Evolutionary conservation across 768 basidiomycete genomes (phyloP).

Genomic region (Lentinula sp.): DNA sequence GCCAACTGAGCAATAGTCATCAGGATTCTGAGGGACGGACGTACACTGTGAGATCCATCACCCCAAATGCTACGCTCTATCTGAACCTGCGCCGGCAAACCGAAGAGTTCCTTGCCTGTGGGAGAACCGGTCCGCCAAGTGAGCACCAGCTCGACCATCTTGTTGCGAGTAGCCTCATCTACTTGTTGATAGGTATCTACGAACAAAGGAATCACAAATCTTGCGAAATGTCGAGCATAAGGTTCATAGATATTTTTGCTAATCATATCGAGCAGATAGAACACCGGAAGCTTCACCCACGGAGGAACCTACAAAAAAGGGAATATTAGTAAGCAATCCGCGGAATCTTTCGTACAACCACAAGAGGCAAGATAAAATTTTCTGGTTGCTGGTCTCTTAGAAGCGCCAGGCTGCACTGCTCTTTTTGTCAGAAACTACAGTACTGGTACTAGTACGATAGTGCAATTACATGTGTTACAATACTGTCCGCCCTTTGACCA

Average conservation of each 20-base stretch:
- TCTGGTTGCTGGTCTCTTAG: conserved; percentile 2
- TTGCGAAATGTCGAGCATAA: conserved; percentile 81
- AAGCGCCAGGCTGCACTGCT: background rate
- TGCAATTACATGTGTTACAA: background rate
- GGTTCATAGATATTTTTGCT: conserved; percentile 95
- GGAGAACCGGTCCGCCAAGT: conserved; percentile 92
- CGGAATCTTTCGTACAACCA: conserved; percentile 24
- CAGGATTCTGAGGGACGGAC: conserved; percentile 15
- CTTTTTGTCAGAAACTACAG: background rate
- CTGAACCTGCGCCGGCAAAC: conserved; percentile 67
- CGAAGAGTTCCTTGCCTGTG: conserved; percentile 78
- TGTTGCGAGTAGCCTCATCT: conserved; percentile 77
- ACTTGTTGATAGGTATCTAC: conserved; percentile 84
- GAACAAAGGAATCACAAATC: conserved; percentile 79
- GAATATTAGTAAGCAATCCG: conserved; percentile 70
- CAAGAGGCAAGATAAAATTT: conserved; percentile 16
- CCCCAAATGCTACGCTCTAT: conserved; percentile 87
- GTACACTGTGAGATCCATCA: conserved; percentile 39
- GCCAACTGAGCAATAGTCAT: conserved; percentile 4
- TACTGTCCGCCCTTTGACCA: conserved; percentile 23
- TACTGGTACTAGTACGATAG: conserved; percentile 12
- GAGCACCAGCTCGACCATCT: conserved; percentile 97
- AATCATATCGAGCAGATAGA: conserved; percentile 95
- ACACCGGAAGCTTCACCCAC: conserved; percentile 87
- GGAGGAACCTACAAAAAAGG: conserved; percentile 69